Evolutionary conservation across 208 protist genomes (phyloP), one percentile per base, ranked within the genome.

Genomic region (Leishmania aethiopica): DNA sequence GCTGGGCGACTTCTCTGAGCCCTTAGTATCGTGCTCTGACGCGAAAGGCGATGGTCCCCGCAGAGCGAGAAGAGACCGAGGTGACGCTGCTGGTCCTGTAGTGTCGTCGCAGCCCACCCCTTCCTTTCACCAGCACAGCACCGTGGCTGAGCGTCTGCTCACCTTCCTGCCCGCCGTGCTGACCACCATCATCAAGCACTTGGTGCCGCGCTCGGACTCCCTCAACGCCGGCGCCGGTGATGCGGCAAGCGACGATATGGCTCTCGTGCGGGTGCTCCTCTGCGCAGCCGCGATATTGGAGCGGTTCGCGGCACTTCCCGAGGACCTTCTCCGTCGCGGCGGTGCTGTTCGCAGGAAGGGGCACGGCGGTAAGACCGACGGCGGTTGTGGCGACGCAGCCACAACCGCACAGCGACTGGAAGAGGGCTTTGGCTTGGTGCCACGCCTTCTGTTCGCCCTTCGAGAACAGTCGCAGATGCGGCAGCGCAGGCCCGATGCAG

Each of bases 371-470:
- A 72, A 22, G 40, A 13, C 37, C 0, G 25, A 25, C 25, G 49
- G 37, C 37, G 49, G 19, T 10, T 28, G 37, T n/a, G 10, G 51
- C 72, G 37, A 8, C 6, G 35, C 28, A 76, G 11, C 28, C 28
- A 57, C 72, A 25, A 40, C 15, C 62, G 51, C 72, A 45, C 67
- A 86, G 67, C 76, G 60, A 59, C 37, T 89, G 37, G 80, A 86
- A 57, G 80, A 89, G 25, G 80, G 79, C 25, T 85, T 86, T 62
- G 19, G 71, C 45, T 53, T 83, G 42, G 80, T 90, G 11, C 83
- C 87, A 17, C 83, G 87, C 10, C 81, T 90, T 59, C 66, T 90
- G 28, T 90, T 90, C 53, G 69, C 82, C 51, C 81, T 90, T 5
- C 86, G 86, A n/a, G 79, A 64, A n/a, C 86, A 85, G 59, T 67